phyloP scores from a whole-genome alignment of 2,329 filamentous ascomycete species.

The Cladophialophora immunda region DNA sequence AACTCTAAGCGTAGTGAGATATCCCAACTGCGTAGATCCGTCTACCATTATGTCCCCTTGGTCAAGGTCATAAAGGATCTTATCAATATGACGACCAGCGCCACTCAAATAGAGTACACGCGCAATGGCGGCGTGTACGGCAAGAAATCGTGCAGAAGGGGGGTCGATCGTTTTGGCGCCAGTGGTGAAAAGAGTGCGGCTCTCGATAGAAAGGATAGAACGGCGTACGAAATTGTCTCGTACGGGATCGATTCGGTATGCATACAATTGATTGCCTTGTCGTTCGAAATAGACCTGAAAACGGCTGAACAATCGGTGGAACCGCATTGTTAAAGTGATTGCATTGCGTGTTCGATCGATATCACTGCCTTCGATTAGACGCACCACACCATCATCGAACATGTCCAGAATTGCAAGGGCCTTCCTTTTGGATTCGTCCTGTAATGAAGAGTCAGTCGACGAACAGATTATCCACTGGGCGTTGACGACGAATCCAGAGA shows the following conservation, averaged over 20 bases:
- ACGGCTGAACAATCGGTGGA: slow-evolving; percentile 46
- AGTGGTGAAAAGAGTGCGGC: slow-evolving; percentile 40
- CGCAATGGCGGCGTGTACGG: not conserved
- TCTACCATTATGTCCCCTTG: not conserved
- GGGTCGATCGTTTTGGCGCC: slow-evolving; percentile 45
- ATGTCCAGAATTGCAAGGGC: slow-evolving; percentile 53
- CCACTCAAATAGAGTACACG: not conserved
- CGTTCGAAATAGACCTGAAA: slow-evolving; percentile 43
- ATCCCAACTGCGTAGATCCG: not conserved
- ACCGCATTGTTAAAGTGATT: slow-evolving; percentile 44
- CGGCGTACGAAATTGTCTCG: slow-evolving; percentile 22
- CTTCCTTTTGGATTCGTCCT: slow-evolving; percentile 45
- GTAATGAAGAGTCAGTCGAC: too few species aligned
- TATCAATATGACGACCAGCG: not conserved
- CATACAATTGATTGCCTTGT: slow-evolving; percentile 21
- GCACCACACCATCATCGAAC: slow-evolving; percentile 50
- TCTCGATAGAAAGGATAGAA: slow-evolving; percentile 39
- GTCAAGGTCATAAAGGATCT: not conserved
- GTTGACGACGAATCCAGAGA: too few species aligned
- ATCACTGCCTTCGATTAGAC: slow-evolving; percentile 50
- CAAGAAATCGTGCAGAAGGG: not conserved
- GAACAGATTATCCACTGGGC: too few species aligned
- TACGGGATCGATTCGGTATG: slow-evolving; percentile 30
- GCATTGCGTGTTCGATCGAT: slow-evolving; percentile 55
- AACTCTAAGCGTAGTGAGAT: not conserved